These are phyloP conservation scores for Oryza officinalis DNA, from an alignment of 176 grass and related monocot genomes.

Conservation along the genomic window DNA sequence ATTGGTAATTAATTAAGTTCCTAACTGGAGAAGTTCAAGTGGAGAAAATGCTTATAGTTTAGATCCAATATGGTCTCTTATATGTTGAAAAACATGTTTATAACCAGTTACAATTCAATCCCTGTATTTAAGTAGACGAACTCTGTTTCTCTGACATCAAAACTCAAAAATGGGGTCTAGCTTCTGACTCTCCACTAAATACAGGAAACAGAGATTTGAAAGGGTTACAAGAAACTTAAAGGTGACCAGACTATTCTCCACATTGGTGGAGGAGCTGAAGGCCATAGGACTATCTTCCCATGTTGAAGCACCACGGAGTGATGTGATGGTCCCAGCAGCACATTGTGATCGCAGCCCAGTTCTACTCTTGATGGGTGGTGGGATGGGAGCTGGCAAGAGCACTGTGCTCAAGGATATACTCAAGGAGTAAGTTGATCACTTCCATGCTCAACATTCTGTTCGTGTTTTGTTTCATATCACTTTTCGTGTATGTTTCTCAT, in stretches of 20 bases:
- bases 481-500: background rate
- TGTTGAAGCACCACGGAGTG: conserved; percentile 44
- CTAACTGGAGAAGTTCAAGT: background rate
- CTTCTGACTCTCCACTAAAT: conserved; percentile 21
- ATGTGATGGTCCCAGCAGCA: conserved; percentile 80
- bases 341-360: conserved; percentile 79
- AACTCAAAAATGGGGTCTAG: conserved; percentile 1
- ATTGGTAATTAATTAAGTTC: background rate
- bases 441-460: background rate
- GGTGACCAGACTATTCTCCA: conserved; percentile 84
- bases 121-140: background rate
- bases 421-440: conserved; percentile 64
- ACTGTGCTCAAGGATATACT: conserved; percentile 90
- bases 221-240: conserved; percentile 74
- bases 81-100: background rate
- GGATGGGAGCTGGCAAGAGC: conserved; percentile 99
- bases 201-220: conserved; percentile 81
- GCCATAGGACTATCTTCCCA: conserved; percentile 60
- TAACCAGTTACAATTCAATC: background rate
- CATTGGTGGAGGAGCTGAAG: conserved; percentile 84
- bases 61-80: background rate
- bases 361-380: conserved; percentile 88
- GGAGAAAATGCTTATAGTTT: background rate
- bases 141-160: background rate
- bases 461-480: background rate